phyloP scores from a whole-genome alignment of 139 green algal genomes.

The Edaphochlamys debaryana region DNA sequence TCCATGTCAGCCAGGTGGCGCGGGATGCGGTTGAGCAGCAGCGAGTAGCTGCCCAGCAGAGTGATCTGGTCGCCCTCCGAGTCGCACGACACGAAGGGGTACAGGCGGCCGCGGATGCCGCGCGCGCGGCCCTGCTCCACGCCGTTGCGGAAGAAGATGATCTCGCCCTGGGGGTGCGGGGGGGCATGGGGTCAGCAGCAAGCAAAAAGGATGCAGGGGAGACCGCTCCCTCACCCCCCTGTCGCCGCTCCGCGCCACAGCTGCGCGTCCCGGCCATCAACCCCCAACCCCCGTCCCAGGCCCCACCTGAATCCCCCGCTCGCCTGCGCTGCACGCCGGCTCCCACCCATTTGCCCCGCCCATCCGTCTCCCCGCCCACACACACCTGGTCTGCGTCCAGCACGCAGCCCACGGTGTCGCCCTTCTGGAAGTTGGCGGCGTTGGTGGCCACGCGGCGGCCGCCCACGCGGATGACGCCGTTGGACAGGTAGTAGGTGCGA shows the following conservation, averaged over 20 bases:
- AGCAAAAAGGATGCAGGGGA: background rate
- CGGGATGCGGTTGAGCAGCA: conserved; percentile 66
- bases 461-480: conserved; percentile 71
- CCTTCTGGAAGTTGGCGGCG: conserved; percentile 71
- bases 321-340: no score
- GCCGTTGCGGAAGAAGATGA: conserved; percentile 65
- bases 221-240: background rate
- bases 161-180: conserved; percentile 42
- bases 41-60: conserved; percentile 67
- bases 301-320: no score
- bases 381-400: conserved; percentile 71
- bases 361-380: no score
- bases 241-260: no score
- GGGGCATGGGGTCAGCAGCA: no score
- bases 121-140: conserved; percentile 63
- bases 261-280: no score
- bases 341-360: no score
- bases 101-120: conserved; percentile 69
- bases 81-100: conserved; percentile 74
- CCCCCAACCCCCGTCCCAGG: no score
- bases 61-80: conserved; percentile 67
- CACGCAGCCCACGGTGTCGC: conserved; percentile 67
- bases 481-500: conserved; percentile 67
- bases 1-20: conserved; percentile 65
- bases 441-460: conserved; percentile 66